Conservation (phyloP, 2,329 filamentous ascomycete species). For the Ambrosiella cleistominuta region DNA sequence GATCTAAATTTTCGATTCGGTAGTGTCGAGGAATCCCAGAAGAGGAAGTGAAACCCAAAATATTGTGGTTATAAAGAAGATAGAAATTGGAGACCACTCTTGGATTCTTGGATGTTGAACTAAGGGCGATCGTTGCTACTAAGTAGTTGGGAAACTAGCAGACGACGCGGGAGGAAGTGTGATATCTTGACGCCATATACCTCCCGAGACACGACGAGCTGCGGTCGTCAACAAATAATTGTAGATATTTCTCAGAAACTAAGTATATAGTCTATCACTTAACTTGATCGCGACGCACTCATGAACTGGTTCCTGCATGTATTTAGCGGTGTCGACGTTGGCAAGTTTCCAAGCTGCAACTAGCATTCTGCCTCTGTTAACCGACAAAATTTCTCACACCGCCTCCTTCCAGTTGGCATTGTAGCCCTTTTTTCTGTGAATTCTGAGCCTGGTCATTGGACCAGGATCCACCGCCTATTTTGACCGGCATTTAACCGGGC, state of each 20-base stretch:
- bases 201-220: no score
- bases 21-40: no score
- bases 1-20: no score
- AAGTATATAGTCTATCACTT: no score
- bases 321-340: neutral
- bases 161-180: no score
- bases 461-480: slow-evolving; percentile 11
- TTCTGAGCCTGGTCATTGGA: slow-evolving; percentile 4
- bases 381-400: slow-evolving; percentile 27
- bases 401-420: slow-evolving; percentile 16
- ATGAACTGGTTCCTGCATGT: neutral
- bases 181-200: no score
- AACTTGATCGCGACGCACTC: no score
- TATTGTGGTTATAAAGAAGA: neutral
- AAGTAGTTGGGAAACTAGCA: no score
- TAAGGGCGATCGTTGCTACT: no score
- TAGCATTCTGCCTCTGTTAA: slow-evolving; percentile 24
- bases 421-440: neutral
- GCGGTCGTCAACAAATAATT: no score
- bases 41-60: neutral
- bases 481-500: slow-evolving; percentile 5
- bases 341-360: neutral
- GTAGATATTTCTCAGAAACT: no score
- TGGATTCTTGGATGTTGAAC: no score
- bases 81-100: neutral